These are phyloP conservation scores for Kodamaea ohmeri DNA, from an alignment of 1,139 yeast species.

Conservation along the genomic window DNA sequence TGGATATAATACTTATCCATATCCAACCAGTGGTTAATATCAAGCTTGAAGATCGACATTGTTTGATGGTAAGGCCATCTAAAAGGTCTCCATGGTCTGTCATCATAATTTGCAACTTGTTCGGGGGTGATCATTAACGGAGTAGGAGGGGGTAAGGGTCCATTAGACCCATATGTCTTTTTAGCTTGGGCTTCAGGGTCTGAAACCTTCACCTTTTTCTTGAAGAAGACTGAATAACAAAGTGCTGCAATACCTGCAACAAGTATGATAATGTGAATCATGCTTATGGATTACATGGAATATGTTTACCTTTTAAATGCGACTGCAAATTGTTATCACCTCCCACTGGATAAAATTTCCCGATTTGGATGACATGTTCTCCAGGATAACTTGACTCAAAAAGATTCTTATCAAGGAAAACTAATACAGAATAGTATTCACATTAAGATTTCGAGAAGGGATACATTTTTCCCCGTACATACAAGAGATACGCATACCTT, in stretches of 20 bases:
- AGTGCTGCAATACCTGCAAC: slow-evolving; percentile 3
- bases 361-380: slow-evolving; percentile 6
- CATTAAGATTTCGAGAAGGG: no score
- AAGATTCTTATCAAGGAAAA: background rate
- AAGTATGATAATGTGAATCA: slow-evolving; percentile 2
- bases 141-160: slow-evolving; percentile 33
- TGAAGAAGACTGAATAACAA: slow-evolving; percentile 2
- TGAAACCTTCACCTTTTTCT: slow-evolving; percentile 7
- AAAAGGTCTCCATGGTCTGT: slow-evolving; percentile 79
- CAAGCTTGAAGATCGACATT: slow-evolving; percentile 69
- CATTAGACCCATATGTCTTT: slow-evolving; percentile 16
- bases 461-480: no score
- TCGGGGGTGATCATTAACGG: slow-evolving; percentile 68
- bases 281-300: background rate
- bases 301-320: background rate
- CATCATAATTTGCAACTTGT: slow-evolving; percentile 61
- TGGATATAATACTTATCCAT: slow-evolving; percentile 75
- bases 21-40: slow-evolving; percentile 73
- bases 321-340: slow-evolving; percentile 6
- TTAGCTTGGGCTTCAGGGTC: slow-evolving; percentile 13
- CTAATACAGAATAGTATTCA: no score
- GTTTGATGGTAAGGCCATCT: slow-evolving; percentile 82
- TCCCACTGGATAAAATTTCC: slow-evolving; percentile 7
- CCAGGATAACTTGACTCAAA: background rate
- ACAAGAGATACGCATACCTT: no score